These are phyloP conservation scores for Urtica urens DNA, from an alignment of 306 rosid genomes.

Conservation along the genomic window DNA sequence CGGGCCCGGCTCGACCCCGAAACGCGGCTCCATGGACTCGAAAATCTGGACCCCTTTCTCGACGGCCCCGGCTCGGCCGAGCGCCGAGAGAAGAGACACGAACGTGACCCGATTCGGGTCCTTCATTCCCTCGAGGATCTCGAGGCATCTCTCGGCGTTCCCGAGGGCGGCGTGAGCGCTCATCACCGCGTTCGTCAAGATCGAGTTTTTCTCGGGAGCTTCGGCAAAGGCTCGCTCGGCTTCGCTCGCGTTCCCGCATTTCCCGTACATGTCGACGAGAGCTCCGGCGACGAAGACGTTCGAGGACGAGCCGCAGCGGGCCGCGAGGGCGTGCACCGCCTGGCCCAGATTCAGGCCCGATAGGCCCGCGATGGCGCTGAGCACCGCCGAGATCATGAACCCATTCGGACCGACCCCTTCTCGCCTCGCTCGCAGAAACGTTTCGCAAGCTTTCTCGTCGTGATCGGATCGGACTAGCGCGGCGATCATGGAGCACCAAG, in stretches of 20 bases:
- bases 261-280: conserved; percentile 83
- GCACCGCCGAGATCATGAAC: conserved; percentile 61
- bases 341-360: conserved; percentile 64
- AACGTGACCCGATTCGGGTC: conserved; percentile 56
- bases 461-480: conserved; percentile 48
- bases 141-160: conserved; percentile 49
- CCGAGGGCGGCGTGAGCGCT: conserved; percentile 76
- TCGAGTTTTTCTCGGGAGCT: conserved; percentile 52
- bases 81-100: conserved; percentile 62
- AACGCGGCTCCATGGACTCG: conserved; percentile 44
- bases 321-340: conserved; percentile 65
- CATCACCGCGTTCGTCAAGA: conserved; percentile 66
- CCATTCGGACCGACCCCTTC: conserved; percentile 52
- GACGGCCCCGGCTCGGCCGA: conserved; percentile 72
- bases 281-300: conserved; percentile 76
- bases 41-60: conserved; percentile 58
- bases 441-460: conserved; percentile 66
- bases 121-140: conserved; percentile 49
- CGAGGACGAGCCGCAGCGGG: conserved; percentile 53
- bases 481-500: conserved; percentile 78
- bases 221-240: conserved; percentile 43
- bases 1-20: conserved; percentile 51
- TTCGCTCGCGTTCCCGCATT: conserved; percentile 61
- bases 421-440: conserved; percentile 42
- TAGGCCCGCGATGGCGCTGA: conserved; percentile 76